Conservation (phyloP, 169 alveolate species). For the Fabrea salina region DNA sequence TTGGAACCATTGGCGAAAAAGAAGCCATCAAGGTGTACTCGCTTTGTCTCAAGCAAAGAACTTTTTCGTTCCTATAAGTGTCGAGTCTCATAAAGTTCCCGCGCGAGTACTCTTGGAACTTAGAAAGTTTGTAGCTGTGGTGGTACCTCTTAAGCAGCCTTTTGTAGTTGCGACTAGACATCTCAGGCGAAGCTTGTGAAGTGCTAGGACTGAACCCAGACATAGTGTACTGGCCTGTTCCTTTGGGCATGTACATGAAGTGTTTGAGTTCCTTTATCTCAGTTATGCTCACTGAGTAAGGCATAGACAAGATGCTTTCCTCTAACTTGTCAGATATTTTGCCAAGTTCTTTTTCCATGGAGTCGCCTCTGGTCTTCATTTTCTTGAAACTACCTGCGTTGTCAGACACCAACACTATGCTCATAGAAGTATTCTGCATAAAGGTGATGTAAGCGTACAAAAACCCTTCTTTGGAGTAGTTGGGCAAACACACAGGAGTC, state of each 20-base stretch:
- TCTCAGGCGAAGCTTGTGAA: neutral
- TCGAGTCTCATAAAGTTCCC: constrained; percentile 17
- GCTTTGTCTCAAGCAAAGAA: neutral
- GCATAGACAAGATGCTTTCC: neutral
- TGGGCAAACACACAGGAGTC: constrained; percentile 28
- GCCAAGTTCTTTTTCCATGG: neutral
- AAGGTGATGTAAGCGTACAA: constrained; percentile 29
- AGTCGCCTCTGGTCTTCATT: constrained; percentile 8
- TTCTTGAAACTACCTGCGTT: constrained; percentile 1
- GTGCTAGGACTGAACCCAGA: constrained; percentile 19
- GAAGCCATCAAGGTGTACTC: constrained; percentile 2
- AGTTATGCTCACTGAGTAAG: constrained; percentile 15
- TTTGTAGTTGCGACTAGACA: neutral
- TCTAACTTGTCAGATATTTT: neutral
- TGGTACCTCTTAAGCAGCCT: neutral
- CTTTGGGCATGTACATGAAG: neutral
- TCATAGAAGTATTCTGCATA: neutral
- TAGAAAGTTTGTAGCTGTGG: neutral
- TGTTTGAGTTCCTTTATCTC: constrained; percentile 26
- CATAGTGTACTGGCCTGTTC: constrained; percentile 12
- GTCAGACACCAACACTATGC: constrained; percentile 10
- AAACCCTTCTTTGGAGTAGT: constrained; percentile 32
- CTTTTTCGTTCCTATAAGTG: constrained; percentile 18
- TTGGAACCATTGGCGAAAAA: neutral
- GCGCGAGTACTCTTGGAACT: neutral